Evolutionary conservation across 2,329 filamentous ascomycete species (phyloP).

Genomic region (Xylaria sp.): DNA sequence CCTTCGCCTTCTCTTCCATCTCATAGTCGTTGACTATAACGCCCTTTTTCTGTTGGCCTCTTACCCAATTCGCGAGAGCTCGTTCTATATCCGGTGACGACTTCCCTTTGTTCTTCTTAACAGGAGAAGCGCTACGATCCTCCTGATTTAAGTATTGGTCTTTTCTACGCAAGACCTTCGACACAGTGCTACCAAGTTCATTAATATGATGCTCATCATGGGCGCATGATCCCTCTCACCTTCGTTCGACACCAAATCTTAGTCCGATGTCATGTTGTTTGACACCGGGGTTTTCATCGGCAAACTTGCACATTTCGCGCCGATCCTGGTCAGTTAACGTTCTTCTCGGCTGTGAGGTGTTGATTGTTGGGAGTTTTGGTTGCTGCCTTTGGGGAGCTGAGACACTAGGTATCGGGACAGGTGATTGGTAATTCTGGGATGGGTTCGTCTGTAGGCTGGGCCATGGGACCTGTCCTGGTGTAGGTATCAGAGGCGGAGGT

Average conservation of each 20-base stretch:
- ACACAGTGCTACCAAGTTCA: constrained; percentile 81
- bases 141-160: constrained; percentile 91
- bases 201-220: constrained; percentile 44
- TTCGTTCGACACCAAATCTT: constrained; percentile 95
- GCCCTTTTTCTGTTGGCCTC: constrained; percentile 82
- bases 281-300: constrained; percentile 86
- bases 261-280: constrained; percentile 98
- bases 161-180: constrained; percentile 93
- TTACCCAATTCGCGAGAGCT: constrained; percentile 86
- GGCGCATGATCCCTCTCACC: constrained; percentile 66
- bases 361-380: constrained; percentile 61
- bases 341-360: constrained; percentile 76
- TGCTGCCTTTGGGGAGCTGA: constrained; percentile 64
- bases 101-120: constrained; percentile 86
- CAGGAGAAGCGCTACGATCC: constrained; percentile 80
- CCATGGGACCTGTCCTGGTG: constrained; percentile 70
- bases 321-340: constrained; percentile 93
- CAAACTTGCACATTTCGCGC: constrained; percentile 91
- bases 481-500: constrained; percentile 78
- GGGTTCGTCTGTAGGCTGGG: constrained; percentile 85
- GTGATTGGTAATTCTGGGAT: constrained; percentile 67
- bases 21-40: constrained; percentile 79
- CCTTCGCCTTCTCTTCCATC: constrained; percentile 84
- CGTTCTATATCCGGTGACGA: constrained; percentile 88
- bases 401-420: constrained; percentile 68